Evolutionary conservation across 768 basidiomycete genomes (phyloP).

Genomic region (Suillus subalutaceus): DNA sequence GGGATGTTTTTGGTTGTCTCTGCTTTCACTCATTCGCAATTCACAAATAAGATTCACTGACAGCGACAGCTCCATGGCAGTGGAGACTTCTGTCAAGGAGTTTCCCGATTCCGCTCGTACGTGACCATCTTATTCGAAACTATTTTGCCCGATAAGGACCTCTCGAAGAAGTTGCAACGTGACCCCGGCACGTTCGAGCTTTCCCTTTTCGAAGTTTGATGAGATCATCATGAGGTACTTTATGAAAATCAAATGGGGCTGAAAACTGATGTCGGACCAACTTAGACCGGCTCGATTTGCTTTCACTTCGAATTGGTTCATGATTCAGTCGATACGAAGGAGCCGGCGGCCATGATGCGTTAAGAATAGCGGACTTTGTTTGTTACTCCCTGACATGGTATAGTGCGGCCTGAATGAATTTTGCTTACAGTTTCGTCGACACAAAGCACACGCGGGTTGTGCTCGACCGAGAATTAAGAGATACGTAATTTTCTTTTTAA

Average conservation of each 20-base stretch:
- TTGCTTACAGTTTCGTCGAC: slow-evolving; percentile 6
- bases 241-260: not conserved
- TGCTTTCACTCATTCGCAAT: not conserved
- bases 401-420: slow-evolving; percentile 6
- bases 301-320: not conserved
- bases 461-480: slow-evolving; percentile 2
- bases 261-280: slow-evolving; percentile 5
- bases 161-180: slow-evolving; percentile 6
- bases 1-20: not conserved
- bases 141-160: not conserved
- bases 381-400: slow-evolving; percentile 14
- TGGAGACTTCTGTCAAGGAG: not conserved
- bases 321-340: not conserved
- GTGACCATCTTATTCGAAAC: not conserved
- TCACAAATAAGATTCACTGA: not conserved
- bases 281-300: slow-evolving; percentile 6
- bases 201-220: not conserved
- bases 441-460: slow-evolving; percentile 4
- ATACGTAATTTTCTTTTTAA: not conserved
- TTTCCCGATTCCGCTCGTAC: not conserved
- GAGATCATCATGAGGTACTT: slow-evolving; percentile 13
- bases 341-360: slow-evolving; percentile 4
- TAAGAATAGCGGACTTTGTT: slow-evolving; percentile 5
- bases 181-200: not conserved
- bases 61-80: not conserved